Evolutionary conservation across 257 asterid species (phyloP), one percentile per base, ranked within the genome.

Genomic region (Solanum rostratum): DNA sequence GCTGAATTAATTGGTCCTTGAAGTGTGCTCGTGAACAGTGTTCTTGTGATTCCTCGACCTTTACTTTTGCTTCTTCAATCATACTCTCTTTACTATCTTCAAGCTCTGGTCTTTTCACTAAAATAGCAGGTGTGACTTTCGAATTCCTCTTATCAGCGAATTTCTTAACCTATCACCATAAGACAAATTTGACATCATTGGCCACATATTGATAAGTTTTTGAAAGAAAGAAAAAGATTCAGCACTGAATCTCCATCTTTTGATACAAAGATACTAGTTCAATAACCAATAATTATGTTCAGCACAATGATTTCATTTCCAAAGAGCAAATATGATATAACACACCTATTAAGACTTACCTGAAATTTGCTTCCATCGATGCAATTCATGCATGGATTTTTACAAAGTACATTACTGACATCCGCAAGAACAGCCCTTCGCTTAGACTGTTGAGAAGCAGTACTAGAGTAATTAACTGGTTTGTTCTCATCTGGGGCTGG

Each of bases 391-490:
- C 85, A 85, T 80, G 93, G 86, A 54, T 86, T 91, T 54, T 86
- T 90, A 87, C 95, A 91, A 27, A 83, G 85, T 84, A 91, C 84
- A 85, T 96, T 95, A 69, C 97, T 93, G 81, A 96, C 94, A 91
- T 96, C 98, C 88, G 90, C 91, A 68, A 96, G 98, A 84, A 91
- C 95, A 50, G 93, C 94, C 87, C 96, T 91, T 88, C 87, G 93
- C 95, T 96, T 96, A 53, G 53, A 91, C 87, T 46, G 94, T 84
- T 80, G 89, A 79, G 86, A 84, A 68, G 88, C 86, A 65, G 86
- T 80, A 87, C 85, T 83, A 65, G 80, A 41, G 52, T 24, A 27
- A 78, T 37, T 81, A 39, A 87, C 84, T 43, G 89, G 54, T 66
- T 86, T 84, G 69, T 86, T 87, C 83, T 87, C 88, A 80, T 89